phyloP scores from a whole-genome alignment of 2,329 filamentous ascomycete genomes.

The Alternaria gaisen region DNA sequence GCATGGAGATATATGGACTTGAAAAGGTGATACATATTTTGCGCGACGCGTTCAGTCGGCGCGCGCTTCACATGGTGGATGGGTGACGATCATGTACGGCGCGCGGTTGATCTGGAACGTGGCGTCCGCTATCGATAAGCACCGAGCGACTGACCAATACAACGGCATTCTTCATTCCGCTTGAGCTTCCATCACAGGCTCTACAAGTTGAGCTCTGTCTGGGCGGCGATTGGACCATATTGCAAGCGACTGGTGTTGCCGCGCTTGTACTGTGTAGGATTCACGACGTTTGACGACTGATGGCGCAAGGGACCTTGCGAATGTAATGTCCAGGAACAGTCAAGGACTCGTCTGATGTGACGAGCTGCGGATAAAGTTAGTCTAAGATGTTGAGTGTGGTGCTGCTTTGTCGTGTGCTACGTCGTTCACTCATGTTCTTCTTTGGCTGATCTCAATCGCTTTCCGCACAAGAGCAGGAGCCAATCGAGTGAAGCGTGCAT shows the following conservation, averaged over 20 bases:
- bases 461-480: too few relatives aligned
- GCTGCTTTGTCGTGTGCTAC: neutral
- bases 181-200: too few relatives aligned
- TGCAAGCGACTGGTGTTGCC: neutral
- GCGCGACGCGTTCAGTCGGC: slow-evolving; percentile 18
- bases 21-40: slow-evolving; percentile 88
- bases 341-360: neutral
- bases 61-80: slow-evolving; percentile 30
- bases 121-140: slow-evolving; percentile 21
- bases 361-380: too few relatives aligned
- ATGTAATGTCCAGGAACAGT: too few relatives aligned
- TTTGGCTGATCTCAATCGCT: too few relatives aligned
- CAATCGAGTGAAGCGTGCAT: too few relatives aligned
- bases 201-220: neutral
- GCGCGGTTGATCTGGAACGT: slow-evolving; percentile 16
- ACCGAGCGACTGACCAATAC: neutral
- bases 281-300: neutral
- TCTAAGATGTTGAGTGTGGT: too few relatives aligned
- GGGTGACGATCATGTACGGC: slow-evolving; percentile 4
- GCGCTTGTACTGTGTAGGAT: neutral
- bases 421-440: too few relatives aligned
- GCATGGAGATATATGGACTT: slow-evolving; percentile 95
- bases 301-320: too few relatives aligned
- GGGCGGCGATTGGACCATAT: neutral
- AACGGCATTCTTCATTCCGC: neutral